These are phyloP conservation scores for Ustilago xerochloae DNA, from an alignment of 1,284 basidiomycete species.

Conservation along the genomic window DNA sequence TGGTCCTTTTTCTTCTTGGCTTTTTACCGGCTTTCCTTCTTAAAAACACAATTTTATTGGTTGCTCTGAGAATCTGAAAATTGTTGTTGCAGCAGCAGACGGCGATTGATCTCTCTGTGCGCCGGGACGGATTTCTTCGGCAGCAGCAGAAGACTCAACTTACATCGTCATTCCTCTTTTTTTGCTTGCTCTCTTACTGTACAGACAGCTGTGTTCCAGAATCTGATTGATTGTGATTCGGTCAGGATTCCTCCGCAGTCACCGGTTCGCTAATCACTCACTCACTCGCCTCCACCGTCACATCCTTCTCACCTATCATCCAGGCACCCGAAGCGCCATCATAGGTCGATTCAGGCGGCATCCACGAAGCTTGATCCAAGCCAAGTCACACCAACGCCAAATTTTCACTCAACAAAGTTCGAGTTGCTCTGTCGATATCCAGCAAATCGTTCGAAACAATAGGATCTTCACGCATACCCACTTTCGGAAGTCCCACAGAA, in stretches of 20 bases:
- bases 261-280: background rate
- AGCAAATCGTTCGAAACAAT: background rate
- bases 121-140: slow-evolving; percentile 25
- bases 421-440: background rate
- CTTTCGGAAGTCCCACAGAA: background rate
- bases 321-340: background rate
- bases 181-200: too few relatives aligned
- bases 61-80: slow-evolving; percentile 4
- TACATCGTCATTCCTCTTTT: slow-evolving; percentile 7
- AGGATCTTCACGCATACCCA: background rate
- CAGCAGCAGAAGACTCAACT: slow-evolving; percentile 2
- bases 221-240: slow-evolving; percentile 8
- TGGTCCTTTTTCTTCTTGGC: slow-evolving; percentile 3
- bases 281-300: slow-evolving; percentile 9
- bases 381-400: too few relatives aligned
- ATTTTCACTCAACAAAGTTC: too few relatives aligned
- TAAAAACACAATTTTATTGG: slow-evolving; percentile 2
- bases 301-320: background rate
- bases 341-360: background rate
- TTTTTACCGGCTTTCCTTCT: background rate
- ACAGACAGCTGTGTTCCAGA: too few relatives aligned
- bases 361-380: too few relatives aligned
- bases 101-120: background rate
- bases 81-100: slow-evolving; percentile 7
- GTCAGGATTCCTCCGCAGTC: slow-evolving; percentile 22